Conservation (phyloP, 164 flowering plant species). For the Macadamia tetraphylla region DNA sequence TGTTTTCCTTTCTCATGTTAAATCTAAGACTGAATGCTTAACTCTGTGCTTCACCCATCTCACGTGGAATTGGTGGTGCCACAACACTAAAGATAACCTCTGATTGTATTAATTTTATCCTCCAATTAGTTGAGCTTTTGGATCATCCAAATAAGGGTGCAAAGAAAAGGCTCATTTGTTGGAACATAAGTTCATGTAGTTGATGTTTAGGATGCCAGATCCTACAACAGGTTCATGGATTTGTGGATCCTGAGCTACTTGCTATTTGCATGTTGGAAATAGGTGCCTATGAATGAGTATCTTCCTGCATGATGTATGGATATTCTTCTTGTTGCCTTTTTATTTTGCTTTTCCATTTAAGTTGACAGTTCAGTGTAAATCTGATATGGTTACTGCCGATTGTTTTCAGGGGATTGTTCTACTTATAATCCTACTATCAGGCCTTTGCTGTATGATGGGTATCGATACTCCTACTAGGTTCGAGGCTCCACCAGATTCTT, state of each 20-base stretch:
- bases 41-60: too few relatives aligned
- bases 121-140: too few relatives aligned
- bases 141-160: not conserved
- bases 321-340: not conserved
- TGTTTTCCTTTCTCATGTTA: too few relatives aligned
- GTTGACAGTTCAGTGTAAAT: not conserved
- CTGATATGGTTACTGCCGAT: slow-evolving; percentile 14
- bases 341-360: not conserved
- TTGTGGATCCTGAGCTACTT: not conserved
- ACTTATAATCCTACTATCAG: slow-evolving; percentile 79
- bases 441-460: slow-evolving; percentile 96
- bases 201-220: not conserved
- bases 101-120: too few relatives aligned
- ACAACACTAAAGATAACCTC: too few relatives aligned
- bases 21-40: too few relatives aligned
- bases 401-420: slow-evolving; percentile 73
- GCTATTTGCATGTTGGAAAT: too few relatives aligned
- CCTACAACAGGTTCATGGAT: not conserved
- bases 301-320: too few relatives aligned
- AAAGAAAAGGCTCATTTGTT: not conserved
- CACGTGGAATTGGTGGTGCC: too few relatives aligned
- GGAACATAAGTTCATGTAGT: not conserved
- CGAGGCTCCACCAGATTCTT: slow-evolving; percentile 79
- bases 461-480: slow-evolving; percentile 92
- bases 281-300: too few relatives aligned